A percentile compares a stretch with the other conserved stretches of the same genome.
phyloP scores from a whole-genome alignment of 768 basidiomycete species.

The Clitopilus passeckerianus region DNA sequence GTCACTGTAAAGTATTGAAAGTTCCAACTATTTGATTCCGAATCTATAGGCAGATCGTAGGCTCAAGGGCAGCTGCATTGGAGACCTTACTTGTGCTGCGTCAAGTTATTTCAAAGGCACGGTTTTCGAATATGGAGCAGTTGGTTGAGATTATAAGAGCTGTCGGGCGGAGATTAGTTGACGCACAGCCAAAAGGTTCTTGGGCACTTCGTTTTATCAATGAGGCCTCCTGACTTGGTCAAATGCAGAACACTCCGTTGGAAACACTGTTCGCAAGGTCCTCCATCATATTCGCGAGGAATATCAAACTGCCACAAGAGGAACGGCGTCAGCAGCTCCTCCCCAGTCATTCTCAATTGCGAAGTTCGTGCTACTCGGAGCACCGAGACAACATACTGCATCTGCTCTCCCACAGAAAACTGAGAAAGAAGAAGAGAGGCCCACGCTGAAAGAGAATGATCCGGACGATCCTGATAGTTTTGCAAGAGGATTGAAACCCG shows the following conservation, averaged over 20 bases:
- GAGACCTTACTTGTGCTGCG: conserved; percentile 87
- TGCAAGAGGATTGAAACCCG: conserved; percentile 77
- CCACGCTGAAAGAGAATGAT: conserved; percentile 63
- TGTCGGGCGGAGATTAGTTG: conserved; percentile 76
- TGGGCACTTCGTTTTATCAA: conserved; percentile 4
- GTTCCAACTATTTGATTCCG: not conserved
- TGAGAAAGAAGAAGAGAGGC: conserved; percentile 44
- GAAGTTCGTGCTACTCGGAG: conserved; percentile 79
- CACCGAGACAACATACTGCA: conserved; percentile 50
- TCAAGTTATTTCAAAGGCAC: conserved; percentile 83
- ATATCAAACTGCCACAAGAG: conserved; percentile 74
- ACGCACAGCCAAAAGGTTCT: conserved; percentile 93
- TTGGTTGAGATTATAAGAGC: conserved; percentile 72
- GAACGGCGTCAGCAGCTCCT: conserved; percentile 29
- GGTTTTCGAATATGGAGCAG: conserved; percentile 84
- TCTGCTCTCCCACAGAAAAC: conserved; percentile 10
- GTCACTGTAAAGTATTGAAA: conserved; percentile 13
- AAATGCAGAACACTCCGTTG: conserved; percentile 81
- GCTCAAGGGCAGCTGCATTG: conserved; percentile 83
- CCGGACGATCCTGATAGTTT: conserved; percentile 76
- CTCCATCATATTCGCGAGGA: conserved; percentile 95
- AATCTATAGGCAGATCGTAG: conserved; percentile 76
- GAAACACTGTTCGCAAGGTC: conserved; percentile 91
- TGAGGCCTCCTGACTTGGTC: not conserved
- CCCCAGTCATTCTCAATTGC: conserved; percentile 62